Percentiles rank a stretch among this genome's conserved stretches.
Evolutionary conservation across 371 early-diverging fungal species (phyloP).

Genomic region (Mortierella sp.): DNA sequence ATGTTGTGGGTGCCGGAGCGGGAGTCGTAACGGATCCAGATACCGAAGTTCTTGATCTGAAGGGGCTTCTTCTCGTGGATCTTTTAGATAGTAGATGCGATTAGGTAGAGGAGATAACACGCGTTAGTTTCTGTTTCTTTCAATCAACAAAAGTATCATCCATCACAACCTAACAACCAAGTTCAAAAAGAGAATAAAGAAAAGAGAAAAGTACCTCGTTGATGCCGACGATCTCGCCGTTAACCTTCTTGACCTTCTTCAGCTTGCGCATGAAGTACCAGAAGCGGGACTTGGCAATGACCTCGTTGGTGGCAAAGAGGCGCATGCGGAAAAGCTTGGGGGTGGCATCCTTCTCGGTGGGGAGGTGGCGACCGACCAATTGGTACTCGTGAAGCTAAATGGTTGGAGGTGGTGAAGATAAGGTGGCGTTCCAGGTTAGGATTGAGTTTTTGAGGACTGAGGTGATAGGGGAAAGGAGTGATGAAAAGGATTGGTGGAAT

Average conservation of each 20-base stretch:
- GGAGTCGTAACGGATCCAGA: constrained; percentile 99
- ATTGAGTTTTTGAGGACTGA: neutral
- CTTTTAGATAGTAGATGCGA: constrained; percentile 54
- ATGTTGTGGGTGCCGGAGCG: constrained; percentile 99
- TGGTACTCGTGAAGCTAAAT: constrained; percentile 75
- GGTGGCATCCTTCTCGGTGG: constrained; percentile 92
- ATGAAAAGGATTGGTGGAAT: neutral
- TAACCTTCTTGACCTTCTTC: constrained; percentile 99
- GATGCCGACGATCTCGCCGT: constrained; percentile 97
- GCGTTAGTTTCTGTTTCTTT: neutral
- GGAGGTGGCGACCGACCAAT: constrained; percentile 95
- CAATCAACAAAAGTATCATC: neutral
- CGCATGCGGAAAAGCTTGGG: constrained; percentile 99
- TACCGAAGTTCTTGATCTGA: constrained; percentile 99
- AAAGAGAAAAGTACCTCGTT: constrained; percentile 79
- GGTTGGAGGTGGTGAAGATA: neutral
- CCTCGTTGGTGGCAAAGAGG: constrained; percentile 99
- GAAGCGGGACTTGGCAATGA: constrained; percentile 99
- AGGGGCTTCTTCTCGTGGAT: constrained; percentile 96
- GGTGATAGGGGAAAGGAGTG: neutral
- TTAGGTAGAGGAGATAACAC: neutral
- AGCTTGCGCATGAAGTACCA: constrained; percentile 99
- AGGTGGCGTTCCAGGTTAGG: neutral
- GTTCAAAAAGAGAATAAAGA: neutral
- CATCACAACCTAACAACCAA: no score